Base-by-base conservation (phyloP, 2,329 filamentous ascomycete species). In the Cadophora malorum region DNA sequence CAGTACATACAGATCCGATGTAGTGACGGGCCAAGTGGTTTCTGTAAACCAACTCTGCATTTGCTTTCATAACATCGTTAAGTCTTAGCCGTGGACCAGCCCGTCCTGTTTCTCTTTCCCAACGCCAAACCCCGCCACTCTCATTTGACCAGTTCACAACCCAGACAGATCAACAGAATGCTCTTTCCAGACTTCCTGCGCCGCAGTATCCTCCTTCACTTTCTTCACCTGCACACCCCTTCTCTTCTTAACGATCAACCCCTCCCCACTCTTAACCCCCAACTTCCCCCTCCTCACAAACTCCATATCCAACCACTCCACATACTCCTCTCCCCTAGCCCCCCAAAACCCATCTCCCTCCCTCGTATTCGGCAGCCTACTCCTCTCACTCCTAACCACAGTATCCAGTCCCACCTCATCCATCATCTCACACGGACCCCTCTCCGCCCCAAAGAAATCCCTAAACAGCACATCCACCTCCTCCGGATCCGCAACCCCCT, bases 401-500 rank as follows among this genome's bases (percentile, higher is more conserved):
- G 79, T 78, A 70, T 81, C 79, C n/a, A 81, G 58, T 0, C 80
- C 80, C 33, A 80, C 79, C 16, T 78, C 74, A 67, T 81, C 80
- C 80, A 81, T 81, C 67, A 77, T 76, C 66, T 78, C 79, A 67
- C 78, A 81, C 0, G 78, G 78, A 0, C 80, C 80, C 50, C 77
- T 77, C 8, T 76, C 71, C 0, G 78, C 77, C 25, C 78, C 78
- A 53, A 72, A 70, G 68, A 71, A 70, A 63, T 72, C 67, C 28
- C 33, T 33, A 9, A 80, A 69, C n/a, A 80, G 74, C 25, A 76
- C 74, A 66, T 81, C 79, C 1, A 81, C 77, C 50, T 81, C 80
- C 12, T 76, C 63, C 0, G 79, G 79, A 0, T 74, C 74, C 7
- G 75, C 76, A 8, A 80, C 76, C 0, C 78, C 78, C 61, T 81